These are phyloP conservation scores for Solanum dulcamara DNA, from an alignment of 257 asterid genomes.

Conservation along the genomic window DNA sequence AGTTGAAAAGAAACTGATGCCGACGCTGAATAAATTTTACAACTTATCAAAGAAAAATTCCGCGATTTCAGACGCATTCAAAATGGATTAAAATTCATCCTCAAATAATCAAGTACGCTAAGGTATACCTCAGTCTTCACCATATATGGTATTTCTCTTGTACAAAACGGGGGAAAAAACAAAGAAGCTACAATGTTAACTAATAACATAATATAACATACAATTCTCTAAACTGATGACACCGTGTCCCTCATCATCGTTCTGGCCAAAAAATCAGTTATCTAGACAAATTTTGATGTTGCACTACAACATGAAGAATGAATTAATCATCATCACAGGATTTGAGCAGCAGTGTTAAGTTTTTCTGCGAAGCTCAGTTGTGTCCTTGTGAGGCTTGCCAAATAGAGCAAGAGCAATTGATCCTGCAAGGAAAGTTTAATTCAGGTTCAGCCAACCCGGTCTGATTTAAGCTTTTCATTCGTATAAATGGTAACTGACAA, in stretches of 20 bases:
- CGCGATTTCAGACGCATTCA: neutral
- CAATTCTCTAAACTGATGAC: neutral
- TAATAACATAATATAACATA: neutral
- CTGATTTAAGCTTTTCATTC: neutral
- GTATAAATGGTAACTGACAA: neutral
- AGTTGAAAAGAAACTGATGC: neutral
- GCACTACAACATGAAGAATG: neutral
- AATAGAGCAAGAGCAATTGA: conserved; percentile 65
- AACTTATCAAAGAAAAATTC: too few relatives aligned
- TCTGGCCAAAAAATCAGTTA: neutral
- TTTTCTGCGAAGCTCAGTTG: conserved; percentile 86
- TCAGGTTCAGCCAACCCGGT: neutral
- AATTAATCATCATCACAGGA: conserved; percentile 22
- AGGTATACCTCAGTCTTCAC: neutral
- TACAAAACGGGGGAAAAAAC: neutral
- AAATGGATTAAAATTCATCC: neutral
- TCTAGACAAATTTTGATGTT: neutral
- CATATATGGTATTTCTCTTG: neutral
- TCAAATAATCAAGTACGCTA: neutral
- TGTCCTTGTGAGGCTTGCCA: conserved; percentile 95
- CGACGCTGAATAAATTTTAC: neutral
- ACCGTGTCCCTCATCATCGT: neutral
- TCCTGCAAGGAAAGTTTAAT: conserved; percentile 35
- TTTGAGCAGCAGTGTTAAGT: conserved; percentile 94
- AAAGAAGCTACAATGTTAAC: neutral